Conservation (phyloP, 306 rosid species). For the Lathyrus aphaca region DNA sequence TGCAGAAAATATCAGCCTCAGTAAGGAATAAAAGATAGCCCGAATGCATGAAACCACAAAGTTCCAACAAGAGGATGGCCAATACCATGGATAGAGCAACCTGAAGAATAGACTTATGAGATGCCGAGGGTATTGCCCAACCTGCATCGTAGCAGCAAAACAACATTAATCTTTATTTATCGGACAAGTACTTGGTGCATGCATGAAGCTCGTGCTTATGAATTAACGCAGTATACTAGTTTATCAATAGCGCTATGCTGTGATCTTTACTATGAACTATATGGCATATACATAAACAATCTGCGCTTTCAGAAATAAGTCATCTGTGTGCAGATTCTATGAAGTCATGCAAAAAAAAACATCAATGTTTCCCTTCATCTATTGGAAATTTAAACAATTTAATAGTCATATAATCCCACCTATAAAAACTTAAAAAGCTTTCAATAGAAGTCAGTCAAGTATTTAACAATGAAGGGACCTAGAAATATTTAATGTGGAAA, state of each 20-base stretch:
- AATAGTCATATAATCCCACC: not conserved
- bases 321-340: not conserved
- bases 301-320: not conserved
- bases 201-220: not conserved
- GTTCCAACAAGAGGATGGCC: conserved; percentile 99
- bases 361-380: conserved; percentile 2
- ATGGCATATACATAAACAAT: not conserved
- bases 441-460: not conserved
- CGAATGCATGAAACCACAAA: conserved; percentile 57
- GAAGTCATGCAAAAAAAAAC: not conserved
- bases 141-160: conserved; percentile 50
- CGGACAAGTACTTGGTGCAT: not conserved
- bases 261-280: not conserved
- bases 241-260: not conserved
- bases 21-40: conserved; percentile 58
- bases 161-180: not conserved
- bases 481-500: not conserved
- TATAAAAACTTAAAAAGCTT: not conserved
- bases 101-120: conserved; percentile 95
- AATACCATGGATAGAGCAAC: conserved; percentile 93
- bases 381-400: conserved; percentile 4
- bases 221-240: not conserved
- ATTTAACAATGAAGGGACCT: not conserved
- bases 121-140: conserved; percentile 92
- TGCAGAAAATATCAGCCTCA: conserved; percentile 59